phyloP scores from a whole-genome alignment of 164 flowering plant species.

The Hamamelis virginiana region DNA sequence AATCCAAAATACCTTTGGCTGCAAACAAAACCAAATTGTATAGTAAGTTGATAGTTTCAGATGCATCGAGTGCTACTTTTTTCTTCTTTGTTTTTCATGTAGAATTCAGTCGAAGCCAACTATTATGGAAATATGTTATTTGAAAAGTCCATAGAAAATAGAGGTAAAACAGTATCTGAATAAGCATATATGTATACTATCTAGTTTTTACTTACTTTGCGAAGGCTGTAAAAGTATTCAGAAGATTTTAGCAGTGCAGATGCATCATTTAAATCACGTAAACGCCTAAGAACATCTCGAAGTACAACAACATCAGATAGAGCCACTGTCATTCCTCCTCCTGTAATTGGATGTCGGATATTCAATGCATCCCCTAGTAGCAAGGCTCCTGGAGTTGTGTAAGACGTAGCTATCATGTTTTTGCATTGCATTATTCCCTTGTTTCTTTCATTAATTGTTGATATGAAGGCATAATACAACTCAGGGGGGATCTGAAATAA shows the following conservation, averaged over 20 bases:
- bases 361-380: conserved; percentile 44
- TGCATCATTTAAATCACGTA: conserved; percentile 21
- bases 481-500: conserved; percentile 15
- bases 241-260: conserved; percentile 22
- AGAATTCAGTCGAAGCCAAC: neutral
- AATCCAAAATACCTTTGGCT: conserved; percentile 21
- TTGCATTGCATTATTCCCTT: conserved; percentile 31
- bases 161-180: no score
- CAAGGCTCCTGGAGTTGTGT: conserved; percentile 37
- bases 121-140: no score
- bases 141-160: no score
- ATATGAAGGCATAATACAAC: conserved; percentile 23
- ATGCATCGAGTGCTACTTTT: neutral
- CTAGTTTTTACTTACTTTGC: conserved; percentile 34
- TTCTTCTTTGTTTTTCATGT: no score
- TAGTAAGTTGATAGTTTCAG: neutral
- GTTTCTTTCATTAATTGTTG: conserved; percentile 32
- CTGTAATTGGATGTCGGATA: conserved; percentile 43
- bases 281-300: conserved; percentile 33
- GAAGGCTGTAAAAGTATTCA: conserved; percentile 33
- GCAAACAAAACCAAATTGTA: neutral
- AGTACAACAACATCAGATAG: conserved; percentile 29
- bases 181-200: neutral
- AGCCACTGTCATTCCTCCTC: conserved; percentile 47
- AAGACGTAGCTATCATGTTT: conserved; percentile 37